Evolutionary conservation across 352 stramenopile species (phyloP).

Genomic region (Albugo candida): DNA sequence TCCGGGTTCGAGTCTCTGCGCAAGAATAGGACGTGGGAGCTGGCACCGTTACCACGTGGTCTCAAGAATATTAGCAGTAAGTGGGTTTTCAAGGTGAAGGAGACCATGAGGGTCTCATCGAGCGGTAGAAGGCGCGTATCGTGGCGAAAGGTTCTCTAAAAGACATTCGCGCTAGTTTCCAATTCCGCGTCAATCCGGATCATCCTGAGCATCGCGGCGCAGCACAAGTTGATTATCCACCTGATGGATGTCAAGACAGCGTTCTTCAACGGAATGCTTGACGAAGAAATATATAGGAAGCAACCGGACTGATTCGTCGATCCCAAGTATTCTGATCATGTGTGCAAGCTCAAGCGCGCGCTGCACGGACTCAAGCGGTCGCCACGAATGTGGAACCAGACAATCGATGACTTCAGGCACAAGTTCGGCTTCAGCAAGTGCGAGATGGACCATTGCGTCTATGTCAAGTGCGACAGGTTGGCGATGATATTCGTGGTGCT

Average conservation of each 20-base stretch:
- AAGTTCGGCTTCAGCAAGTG: not conserved
- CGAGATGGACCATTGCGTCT: not conserved
- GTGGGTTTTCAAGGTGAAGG: constrained; percentile 1
- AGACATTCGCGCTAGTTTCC: not conserved
- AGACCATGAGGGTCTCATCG: not conserved
- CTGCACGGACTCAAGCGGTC: not conserved
- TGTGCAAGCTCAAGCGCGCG: too few species aligned
- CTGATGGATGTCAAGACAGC: constrained; percentile 11
- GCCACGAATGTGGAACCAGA: not conserved
- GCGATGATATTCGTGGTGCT: too few species aligned
- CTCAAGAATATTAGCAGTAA: not conserved
- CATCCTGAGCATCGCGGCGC: not conserved
- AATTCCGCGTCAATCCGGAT: not conserved
- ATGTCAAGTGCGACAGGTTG: too few species aligned
- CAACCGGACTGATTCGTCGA: too few species aligned
- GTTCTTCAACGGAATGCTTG: constrained; percentile 10
- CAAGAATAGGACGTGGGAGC: constrained; percentile 1
- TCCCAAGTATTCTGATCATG: too few species aligned
- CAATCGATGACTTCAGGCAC: not conserved
- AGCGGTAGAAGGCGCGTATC: not conserved
- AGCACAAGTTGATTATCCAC: constrained; percentile 4
- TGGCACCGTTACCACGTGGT: not conserved
- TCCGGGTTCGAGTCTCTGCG: not conserved
- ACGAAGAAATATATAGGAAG: constrained; percentile 2
- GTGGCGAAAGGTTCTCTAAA: not conserved